Conservation (phyloP, 305 asterid genomes). For the Fraxinus ornus region DNA sequence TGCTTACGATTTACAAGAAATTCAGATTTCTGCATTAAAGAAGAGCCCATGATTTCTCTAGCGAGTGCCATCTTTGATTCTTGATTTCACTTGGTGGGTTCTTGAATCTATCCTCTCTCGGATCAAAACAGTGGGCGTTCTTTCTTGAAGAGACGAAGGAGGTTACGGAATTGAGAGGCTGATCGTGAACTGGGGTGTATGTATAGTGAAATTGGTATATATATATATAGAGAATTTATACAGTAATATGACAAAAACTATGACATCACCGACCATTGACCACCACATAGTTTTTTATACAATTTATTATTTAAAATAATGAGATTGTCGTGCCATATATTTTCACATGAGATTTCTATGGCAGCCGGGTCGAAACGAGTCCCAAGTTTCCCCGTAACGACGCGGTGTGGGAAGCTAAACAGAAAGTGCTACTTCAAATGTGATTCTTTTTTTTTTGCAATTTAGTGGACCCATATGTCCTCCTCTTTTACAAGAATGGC, state of each 20-base stretch:
- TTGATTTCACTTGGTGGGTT: not conserved
- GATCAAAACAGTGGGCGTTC: conserved; percentile 10
- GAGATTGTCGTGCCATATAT: not conserved
- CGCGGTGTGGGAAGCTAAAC: conserved; percentile 21
- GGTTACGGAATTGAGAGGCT: not conserved
- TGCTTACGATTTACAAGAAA: conserved; percentile 19
- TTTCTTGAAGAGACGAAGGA: not conserved
- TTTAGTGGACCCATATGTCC: conserved; percentile 27
- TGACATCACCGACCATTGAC: conserved; percentile 38
- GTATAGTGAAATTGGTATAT: not conserved
- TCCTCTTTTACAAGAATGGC: conserved; percentile 21
- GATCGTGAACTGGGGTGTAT: not conserved
- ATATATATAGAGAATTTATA: not conserved
- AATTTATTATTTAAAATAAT: not conserved
- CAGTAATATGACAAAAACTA: not conserved
- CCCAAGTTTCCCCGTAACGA: conserved; percentile 11
- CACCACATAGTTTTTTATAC: not conserved
- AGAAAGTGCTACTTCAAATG: conserved; percentile 17
- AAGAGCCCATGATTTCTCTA: conserved; percentile 61
- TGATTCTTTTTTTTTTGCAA: not conserved
- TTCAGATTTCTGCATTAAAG: conserved; percentile 46
- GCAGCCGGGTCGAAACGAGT: conserved; percentile 31
- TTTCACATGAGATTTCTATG: not conserved
- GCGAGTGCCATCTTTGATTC: conserved; percentile 56
- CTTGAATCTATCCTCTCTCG: not conserved